Evolutionary conservation across 225 moss, liverwort and hornwort species (phyloP).

Genomic region (Sphagnum tenellum): DNA sequence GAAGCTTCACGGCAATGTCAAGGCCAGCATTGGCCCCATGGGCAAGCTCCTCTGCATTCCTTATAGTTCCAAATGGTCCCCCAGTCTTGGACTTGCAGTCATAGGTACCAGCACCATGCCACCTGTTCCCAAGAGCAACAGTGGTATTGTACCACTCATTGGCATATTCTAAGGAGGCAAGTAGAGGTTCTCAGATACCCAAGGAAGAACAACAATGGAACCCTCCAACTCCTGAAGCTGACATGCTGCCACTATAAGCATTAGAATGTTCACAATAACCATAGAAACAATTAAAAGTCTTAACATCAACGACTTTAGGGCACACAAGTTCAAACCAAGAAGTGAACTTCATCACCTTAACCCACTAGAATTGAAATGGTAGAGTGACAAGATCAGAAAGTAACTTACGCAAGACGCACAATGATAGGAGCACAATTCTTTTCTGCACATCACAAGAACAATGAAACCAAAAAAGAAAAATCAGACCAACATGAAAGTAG

Average conservation of each 20-base stretch:
- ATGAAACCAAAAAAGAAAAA: background rate
- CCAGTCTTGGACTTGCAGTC: slow-evolving; percentile 66
- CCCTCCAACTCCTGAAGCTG: too few relatives aligned
- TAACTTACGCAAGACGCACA: slow-evolving; percentile 80
- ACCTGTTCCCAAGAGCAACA: slow-evolving; percentile 19
- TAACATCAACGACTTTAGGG: background rate
- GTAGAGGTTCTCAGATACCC: too few relatives aligned
- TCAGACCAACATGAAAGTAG: background rate
- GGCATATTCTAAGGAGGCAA: background rate
- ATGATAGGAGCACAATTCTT: slow-evolving; percentile 85
- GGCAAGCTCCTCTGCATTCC: slow-evolving; percentile 58
- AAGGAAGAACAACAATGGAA: too few relatives aligned
- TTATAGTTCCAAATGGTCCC: slow-evolving; percentile 92
- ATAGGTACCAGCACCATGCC: slow-evolving; percentile 85
- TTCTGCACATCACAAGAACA: slow-evolving; percentile 33
- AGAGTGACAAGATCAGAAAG: background rate
- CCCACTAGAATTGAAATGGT: too few relatives aligned
- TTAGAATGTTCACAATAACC: background rate
- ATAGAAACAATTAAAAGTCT: background rate
- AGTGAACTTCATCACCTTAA: too few relatives aligned
- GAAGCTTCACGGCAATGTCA: slow-evolving; percentile 22
- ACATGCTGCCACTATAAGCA: too few relatives aligned
- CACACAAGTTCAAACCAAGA: too few relatives aligned
- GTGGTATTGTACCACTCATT: background rate
- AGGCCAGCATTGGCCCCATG: slow-evolving; percentile 75